These are phyloP conservation scores for Thamnidium elegans DNA, from an alignment of 192 early-diverging fungal species.

Conservation along the genomic window DNA sequence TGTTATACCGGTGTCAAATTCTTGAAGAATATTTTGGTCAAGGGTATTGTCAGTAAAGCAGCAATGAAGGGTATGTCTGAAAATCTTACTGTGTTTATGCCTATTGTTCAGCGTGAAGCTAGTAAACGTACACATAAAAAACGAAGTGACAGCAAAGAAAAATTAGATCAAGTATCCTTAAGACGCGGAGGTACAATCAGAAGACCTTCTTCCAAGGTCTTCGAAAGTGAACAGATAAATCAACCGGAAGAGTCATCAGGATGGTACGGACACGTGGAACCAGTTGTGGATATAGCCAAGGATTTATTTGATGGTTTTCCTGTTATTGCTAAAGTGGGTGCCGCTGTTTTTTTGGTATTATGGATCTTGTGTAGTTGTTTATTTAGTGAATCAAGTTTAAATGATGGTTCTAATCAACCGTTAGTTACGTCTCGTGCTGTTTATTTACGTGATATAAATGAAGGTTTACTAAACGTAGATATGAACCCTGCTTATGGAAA, in stretches of 20 bases:
- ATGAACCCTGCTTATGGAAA: slow-evolving; percentile 9
- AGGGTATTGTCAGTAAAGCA: slow-evolving; percentile 59
- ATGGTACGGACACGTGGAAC: not conserved
- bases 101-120: slow-evolving; percentile 48
- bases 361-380: slow-evolving; percentile 15
- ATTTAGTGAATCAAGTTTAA: not conserved
- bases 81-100: slow-evolving; percentile 41
- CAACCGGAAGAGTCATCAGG: not conserved
- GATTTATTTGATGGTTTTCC: slow-evolving; percentile 12
- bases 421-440: slow-evolving; percentile 38
- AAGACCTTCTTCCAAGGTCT: not conserved
- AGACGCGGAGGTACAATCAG: not conserved
- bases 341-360: not conserved
- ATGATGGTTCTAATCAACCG: not conserved
- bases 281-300: not conserved
- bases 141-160: not conserved
- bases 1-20: slow-evolving; percentile 63
- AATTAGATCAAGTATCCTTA: not conserved
- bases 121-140: slow-evolving; percentile 8
- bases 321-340: slow-evolving; percentile 51
- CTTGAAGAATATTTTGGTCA: slow-evolving; percentile 68
- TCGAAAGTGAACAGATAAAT: not conserved
- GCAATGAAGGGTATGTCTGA: slow-evolving; percentile 59
- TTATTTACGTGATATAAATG: slow-evolving; percentile 48
- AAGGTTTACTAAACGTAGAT: slow-evolving; percentile 33